phyloP scores from a whole-genome alignment of 176 grass and related monocot species.

The Rhynchospora tenuis region DNA sequence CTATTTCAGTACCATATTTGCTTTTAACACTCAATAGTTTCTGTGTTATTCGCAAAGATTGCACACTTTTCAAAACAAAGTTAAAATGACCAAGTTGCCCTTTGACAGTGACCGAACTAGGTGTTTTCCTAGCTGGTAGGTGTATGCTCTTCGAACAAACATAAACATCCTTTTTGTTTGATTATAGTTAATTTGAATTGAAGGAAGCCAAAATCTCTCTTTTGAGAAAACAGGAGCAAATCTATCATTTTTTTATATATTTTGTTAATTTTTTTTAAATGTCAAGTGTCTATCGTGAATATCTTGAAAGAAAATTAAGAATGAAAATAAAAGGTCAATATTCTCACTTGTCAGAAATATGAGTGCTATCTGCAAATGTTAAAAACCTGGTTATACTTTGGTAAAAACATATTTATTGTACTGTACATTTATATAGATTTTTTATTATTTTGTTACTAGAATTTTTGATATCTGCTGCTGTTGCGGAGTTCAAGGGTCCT shows the following conservation, averaged over 20 bases:
- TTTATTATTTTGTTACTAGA: constrained; percentile 32
- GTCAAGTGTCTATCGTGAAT: not conserved
- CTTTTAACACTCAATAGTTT: not conserved
- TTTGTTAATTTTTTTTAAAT: not conserved
- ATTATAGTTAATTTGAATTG: not conserved
- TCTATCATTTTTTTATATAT: not conserved
- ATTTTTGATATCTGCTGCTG: constrained; percentile 74
- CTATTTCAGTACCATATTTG: not conserved
- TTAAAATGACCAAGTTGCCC: not conserved
- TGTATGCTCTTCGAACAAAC: not conserved
- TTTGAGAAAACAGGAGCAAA: not conserved
- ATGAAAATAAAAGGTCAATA: not conserved
- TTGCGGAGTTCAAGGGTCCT: constrained; percentile 91
- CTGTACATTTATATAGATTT: not conserved
- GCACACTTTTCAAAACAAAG: no score
- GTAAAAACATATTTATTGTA: not conserved
- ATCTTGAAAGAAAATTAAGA: not conserved
- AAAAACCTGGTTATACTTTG: not conserved
- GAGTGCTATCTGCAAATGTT: not conserved
- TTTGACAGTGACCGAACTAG: not conserved
- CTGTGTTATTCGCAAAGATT: not conserved
- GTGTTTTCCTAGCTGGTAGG: not conserved
- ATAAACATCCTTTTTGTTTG: not conserved
- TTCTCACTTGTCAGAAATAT: not conserved
- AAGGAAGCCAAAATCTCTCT: not conserved